These are phyloP conservation scores for Rhododendron kiyosumense DNA, from an alignment of 148 eudicot genomes.

Conservation along the genomic window DNA sequence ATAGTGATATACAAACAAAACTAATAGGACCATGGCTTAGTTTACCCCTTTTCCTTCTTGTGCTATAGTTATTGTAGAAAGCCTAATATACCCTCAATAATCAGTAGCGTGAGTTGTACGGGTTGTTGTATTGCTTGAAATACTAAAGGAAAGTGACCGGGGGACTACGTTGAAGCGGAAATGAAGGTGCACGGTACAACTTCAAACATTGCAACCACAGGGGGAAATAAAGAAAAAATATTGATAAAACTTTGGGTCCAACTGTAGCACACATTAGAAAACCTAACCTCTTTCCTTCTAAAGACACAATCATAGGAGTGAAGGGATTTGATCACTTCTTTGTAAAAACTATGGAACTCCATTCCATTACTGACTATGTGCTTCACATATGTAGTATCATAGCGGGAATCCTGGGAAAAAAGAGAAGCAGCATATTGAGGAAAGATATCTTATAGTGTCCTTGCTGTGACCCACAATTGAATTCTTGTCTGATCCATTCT, in stretches of 20 bases:
- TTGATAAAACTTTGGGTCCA: not conserved
- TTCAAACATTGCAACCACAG: not conserved
- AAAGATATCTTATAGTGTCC: conserved; percentile 32
- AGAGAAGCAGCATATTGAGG: conserved; percentile 24
- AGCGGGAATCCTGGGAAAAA: conserved; percentile 23
- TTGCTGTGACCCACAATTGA: conserved; percentile 62
- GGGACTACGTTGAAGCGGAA: not conserved
- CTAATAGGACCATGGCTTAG: not conserved
- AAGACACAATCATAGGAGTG: not conserved
- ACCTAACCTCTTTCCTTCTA: not conserved
- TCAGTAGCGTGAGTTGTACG: not conserved
- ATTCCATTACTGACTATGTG: not conserved
- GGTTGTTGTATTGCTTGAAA: not conserved
- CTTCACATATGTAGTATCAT: not conserved
- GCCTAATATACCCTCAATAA: not conserved
- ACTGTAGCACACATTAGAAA: not conserved
- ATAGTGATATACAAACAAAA: not conserved
- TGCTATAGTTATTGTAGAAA: not conserved
- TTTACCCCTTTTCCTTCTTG: not conserved
- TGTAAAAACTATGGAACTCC: not conserved
- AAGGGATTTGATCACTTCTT: not conserved
- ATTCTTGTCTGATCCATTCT: conserved; percentile 52
- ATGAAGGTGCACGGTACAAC: not conserved
- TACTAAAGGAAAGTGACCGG: not conserved
- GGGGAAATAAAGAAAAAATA: not conserved